Conservation (phyloP, 345 rosid genomes). For the Linum lewisii region DNA sequence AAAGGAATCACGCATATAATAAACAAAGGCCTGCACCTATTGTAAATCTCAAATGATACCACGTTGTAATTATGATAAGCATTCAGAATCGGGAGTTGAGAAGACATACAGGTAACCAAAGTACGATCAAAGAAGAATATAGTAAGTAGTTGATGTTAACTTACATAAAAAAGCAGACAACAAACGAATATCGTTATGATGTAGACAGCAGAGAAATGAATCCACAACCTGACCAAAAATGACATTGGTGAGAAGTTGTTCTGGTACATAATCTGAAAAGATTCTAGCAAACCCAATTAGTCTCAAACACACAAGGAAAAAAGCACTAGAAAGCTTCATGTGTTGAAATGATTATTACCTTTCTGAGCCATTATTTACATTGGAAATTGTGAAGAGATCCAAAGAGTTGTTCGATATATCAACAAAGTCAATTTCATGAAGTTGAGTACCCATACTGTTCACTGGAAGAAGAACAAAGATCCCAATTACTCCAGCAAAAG, state of each 20-base stretch:
- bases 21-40: too few relatives aligned
- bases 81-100: too few relatives aligned
- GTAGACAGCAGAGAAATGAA: slow-evolving; percentile 81
- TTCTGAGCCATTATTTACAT: slow-evolving; percentile 52
- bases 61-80: too few relatives aligned
- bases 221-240: slow-evolving; percentile 67
- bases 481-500: slow-evolving; percentile 81
- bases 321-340: too few relatives aligned
- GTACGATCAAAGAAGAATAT: background rate
- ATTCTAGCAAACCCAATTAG: too few relatives aligned
- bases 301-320: too few relatives aligned
- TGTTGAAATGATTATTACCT: slow-evolving; percentile 31
- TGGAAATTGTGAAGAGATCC: slow-evolving; percentile 81
- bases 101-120: slow-evolving; percentile 1
- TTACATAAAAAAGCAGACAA: slow-evolving; percentile 69
- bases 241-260: slow-evolving; percentile 19
- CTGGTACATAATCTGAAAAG: background rate
- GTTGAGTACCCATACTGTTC: slow-evolving; percentile 61
- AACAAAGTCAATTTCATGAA: slow-evolving; percentile 45
- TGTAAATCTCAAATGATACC: too few relatives aligned
- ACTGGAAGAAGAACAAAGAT: slow-evolving; percentile 83
- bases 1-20: too few relatives aligned
- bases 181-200: slow-evolving; percentile 60
- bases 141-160: slow-evolving; percentile 14
- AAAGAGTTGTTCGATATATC: slow-evolving; percentile 62